Evolutionary conservation across 2,329 filamentous ascomycete genomes (phyloP).

Genomic region (Bipolaris zeicola): DNA sequence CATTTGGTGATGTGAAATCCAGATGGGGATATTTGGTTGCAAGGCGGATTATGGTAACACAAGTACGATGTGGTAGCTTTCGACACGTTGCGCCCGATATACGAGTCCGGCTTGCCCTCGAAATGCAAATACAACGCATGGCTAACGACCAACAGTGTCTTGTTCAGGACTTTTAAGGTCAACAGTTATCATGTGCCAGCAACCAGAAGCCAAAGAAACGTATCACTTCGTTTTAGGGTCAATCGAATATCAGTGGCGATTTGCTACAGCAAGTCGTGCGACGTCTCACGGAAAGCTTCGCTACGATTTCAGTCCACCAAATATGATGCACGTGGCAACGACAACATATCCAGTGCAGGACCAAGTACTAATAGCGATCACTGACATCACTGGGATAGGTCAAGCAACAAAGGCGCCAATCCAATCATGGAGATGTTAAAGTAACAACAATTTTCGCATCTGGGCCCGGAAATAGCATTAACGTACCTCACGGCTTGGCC

Average conservation of each 20-base stretch:
- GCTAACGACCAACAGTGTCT: neutral
- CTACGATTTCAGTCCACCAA: conserved; percentile 5
- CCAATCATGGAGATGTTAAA: neutral
- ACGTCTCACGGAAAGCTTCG: conserved; percentile 9
- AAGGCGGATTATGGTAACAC: conserved; percentile 13
- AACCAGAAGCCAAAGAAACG: neutral
- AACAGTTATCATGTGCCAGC: neutral
- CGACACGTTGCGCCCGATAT: conserved; percentile 24
- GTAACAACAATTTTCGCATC: neutral
- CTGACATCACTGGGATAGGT: conserved; percentile 9
- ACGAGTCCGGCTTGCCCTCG: neutral
- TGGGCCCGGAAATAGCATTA: neutral
- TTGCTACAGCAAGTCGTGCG: neutral
- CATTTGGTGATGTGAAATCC: neutral
- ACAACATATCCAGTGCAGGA: conserved; percentile 3
- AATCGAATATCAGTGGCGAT: neutral
- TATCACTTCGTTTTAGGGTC: neutral
- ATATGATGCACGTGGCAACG: conserved; percentile 17
- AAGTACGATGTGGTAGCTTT: conserved; percentile 11
- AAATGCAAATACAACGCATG: neutral
- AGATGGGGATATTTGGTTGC: neutral
- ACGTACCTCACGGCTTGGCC: no score
- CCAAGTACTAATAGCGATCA: neutral
- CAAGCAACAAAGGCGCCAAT: neutral
- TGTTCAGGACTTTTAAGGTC: neutral